Evolutionary conservation across 2,329 filamentous ascomycete species (phyloP), one percentile per base, ranked within the genome.

Genomic region (Ophiostoma fasciatum): DNA sequence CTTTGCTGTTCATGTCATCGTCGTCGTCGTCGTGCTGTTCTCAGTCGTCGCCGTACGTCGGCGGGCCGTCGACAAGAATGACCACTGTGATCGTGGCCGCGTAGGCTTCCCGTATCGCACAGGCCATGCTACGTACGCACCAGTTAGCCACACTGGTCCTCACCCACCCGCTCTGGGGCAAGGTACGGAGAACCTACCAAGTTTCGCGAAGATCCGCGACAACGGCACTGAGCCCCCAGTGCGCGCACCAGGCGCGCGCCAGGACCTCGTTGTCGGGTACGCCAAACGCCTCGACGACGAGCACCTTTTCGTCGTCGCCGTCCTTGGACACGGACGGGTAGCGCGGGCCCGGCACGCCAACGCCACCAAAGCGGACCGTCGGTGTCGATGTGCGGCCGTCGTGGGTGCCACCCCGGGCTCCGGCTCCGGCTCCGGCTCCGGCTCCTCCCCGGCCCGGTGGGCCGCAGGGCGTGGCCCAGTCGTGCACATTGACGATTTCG

Each of bases 241-340:
- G 76, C 37, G 77, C 70, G 51, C 79, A 84, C 80, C 80, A 85
- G 7, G 80, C 78, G 42, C 80, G 62, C 1, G 76, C 79, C 47
- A 85, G 66, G 4, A 83, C 79, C 54, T 84, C 80, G 45, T 84
- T 83, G 53, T 84, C 80, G 33, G 63, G 62, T 17, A 79, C 77
- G 1, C 80, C 80, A 51, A 81, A 75, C 1, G 78, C 76, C 56
- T 84, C 77, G 12, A 84, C 65, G 5, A 78, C 74, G 8, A 85
- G 60, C 4, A 85, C 78, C 46, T 70, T 69, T 45, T 79, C 77
- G 19, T 71, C 60, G 37, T 76, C 71, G 14, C 64, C 58, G 12
- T 61, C 56, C 14, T 45, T 46, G 17, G 35, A 40, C 20, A 47
- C 43, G 9, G 41, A 34, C 17, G 43, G 41, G 12, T 37, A 37